Conservation (phyloP, 2,329 filamentous ascomycete genomes). For the Neofusicoccum sp. region DNA sequence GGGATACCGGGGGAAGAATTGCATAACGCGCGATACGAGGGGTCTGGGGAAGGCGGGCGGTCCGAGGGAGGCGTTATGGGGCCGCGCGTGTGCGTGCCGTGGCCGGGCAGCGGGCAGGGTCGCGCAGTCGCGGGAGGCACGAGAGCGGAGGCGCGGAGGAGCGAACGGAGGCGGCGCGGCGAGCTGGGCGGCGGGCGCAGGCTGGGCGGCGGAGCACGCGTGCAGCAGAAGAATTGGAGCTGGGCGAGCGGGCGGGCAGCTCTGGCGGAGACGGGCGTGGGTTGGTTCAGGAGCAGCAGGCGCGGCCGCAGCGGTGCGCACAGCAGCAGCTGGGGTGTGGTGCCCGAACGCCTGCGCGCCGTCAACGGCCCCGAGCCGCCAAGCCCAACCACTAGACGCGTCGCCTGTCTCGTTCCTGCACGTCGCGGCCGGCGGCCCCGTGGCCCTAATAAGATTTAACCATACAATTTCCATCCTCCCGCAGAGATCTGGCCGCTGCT, state of each 20-base stretch:
- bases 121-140: background rate
- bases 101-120: background rate
- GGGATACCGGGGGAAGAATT: slow-evolving; percentile 14
- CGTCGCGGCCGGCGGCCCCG: slow-evolving; percentile 7
- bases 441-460: slow-evolving; percentile 13
- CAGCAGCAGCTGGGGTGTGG: slow-evolving; percentile 4
- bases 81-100: slow-evolving; percentile 5
- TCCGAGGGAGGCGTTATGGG: background rate
- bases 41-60: background rate
- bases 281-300: slow-evolving; percentile 1
- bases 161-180: background rate
- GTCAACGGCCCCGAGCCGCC: background rate
- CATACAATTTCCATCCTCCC: slow-evolving; percentile 9
- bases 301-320: background rate
- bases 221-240: background rate
- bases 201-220: background rate
- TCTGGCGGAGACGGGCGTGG: background rate
- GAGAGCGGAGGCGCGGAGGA: slow-evolving; percentile 5
- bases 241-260: background rate
- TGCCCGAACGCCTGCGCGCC: background rate
- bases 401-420: slow-evolving; percentile 8
- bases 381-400: background rate
- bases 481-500: background rate
- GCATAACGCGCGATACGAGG: slow-evolving; percentile 19
- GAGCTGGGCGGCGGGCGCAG: background rate